A percentile compares a stretch with the other conserved stretches of the same genome.
Conservation (phyloP, 768 basidiomycete genomes). For the Pleurotus sapidus region DNA sequence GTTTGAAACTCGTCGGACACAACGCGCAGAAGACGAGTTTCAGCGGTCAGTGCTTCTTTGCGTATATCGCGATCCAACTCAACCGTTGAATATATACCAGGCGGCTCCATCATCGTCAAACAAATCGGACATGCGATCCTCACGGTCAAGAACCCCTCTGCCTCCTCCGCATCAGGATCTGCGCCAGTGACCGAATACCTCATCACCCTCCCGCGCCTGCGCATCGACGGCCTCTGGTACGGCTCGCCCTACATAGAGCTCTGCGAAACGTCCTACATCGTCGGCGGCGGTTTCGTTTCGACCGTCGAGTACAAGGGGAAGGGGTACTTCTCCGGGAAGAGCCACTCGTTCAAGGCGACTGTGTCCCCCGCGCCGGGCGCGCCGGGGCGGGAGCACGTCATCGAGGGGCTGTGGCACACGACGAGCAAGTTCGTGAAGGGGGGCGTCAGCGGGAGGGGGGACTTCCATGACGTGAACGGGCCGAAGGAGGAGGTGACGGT, state of each 20-base stretch:
- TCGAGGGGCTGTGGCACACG: slow-evolving; percentile 84
- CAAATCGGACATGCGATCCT: slow-evolving; percentile 94
- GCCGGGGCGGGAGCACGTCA: slow-evolving; percentile 40
- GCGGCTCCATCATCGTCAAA: slow-evolving; percentile 79
- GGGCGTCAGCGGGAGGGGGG: slow-evolving; percentile 25
- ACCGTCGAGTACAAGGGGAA: slow-evolving; percentile 92
- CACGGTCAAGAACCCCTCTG: slow-evolving; percentile 58
- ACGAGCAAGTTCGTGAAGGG: slow-evolving; percentile 51
- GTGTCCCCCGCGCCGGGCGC: slow-evolving; percentile 37
- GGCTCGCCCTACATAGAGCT: slow-evolving; percentile 93
- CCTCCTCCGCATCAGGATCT: slow-evolving; percentile 13
- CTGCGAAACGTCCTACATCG: slow-evolving; percentile 75
- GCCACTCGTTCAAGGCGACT: slow-evolving; percentile 88
- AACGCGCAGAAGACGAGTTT: slow-evolving; percentile 96
- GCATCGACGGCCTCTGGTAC: slow-evolving; percentile 93
- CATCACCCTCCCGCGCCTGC: slow-evolving; percentile 87
- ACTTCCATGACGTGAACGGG: slow-evolving; percentile 76
- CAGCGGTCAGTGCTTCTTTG: slow-evolving; percentile 46
- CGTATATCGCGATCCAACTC: not conserved
- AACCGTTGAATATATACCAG: slow-evolving; percentile 24
- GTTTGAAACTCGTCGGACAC: slow-evolving; percentile 78
- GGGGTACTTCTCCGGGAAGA: slow-evolving; percentile 92
- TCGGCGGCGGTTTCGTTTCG: slow-evolving; percentile 37
- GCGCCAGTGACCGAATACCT: slow-evolving; percentile 51
- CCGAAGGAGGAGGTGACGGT: slow-evolving; percentile 77